Base-by-base conservation (phyloP, 1,139 yeast species). In the Sugiyamaella pinicola region DNA sequence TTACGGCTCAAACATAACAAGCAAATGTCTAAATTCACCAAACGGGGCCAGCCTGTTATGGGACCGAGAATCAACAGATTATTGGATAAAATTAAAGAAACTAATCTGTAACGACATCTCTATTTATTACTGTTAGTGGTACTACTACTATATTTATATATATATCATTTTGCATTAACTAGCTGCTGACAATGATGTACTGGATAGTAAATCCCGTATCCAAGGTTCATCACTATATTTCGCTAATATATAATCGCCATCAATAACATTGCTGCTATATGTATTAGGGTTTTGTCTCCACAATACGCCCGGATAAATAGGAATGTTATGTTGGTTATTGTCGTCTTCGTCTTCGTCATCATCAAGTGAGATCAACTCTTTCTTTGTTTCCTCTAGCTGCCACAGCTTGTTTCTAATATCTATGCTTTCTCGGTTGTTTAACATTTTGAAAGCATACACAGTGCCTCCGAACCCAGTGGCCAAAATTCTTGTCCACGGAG, bases 21-120 rank as follows among this genome's bases (percentile, higher is more conserved):
- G 54, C 69, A 64, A 47, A 68, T 70, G 67, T 71, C 82, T 1
- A 79, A 85, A 58, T 82, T 75, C 55, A 90, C 96, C 1, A 76
- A 76, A 58, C 69, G 76, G 4, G 97, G 98, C 0, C 98, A 91
- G 68, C 97, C 97, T 1, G 70, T 81, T 47, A 88, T 91, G 95
- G 96, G 89, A 0, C 95, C 96, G 8, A 79, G 96, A 67, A 88
- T 91, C 55, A 85, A 83, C 55, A 81, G 83, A 61, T 73, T 91
- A 42, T 74, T 91, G 52, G 95, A 87, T 53, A 88, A 89, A 69
- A 87, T 91, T 58, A 56, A 54, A 28, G 54, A 56, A 26, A 33
- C 43, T 13, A 39, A 21, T 24, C 22, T 15, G 1, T 41, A 31
- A n/a, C 1, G 18, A 26, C 22, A 10, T 33, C 19, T 19, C 19